These are phyloP conservation scores for Actinomortierella ambigua DNA, from an alignment of 371 early-diverging fungal species.

Conservation along the genomic window DNA sequence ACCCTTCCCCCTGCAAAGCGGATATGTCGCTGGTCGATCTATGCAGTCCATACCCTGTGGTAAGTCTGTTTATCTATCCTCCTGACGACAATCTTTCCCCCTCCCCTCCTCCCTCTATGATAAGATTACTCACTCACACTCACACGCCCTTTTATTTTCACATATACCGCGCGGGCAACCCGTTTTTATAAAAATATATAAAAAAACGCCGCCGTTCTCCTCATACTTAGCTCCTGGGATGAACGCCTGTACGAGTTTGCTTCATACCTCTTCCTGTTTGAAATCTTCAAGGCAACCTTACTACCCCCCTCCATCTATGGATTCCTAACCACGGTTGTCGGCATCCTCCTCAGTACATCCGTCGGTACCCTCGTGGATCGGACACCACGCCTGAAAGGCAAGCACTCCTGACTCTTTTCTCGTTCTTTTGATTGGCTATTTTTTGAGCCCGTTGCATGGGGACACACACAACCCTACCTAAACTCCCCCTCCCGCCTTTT, in stretches of 20 bases:
- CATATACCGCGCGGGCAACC: too few species aligned
- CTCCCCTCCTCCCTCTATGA: too few species aligned
- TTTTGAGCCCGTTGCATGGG: too few species aligned
- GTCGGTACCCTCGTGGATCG: slow-evolving; percentile 37
- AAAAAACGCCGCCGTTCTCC: too few species aligned
- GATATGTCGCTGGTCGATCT: slow-evolving; percentile 13
- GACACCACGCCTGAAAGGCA: slow-evolving; percentile 29
- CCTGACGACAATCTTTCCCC: too few species aligned
- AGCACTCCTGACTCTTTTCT: too few species aligned
- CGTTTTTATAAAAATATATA: too few species aligned
- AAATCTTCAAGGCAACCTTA: slow-evolving; percentile 43
- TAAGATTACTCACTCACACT: too few species aligned
- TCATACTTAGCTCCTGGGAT: slow-evolving; percentile 32
- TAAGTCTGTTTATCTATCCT: slow-evolving; percentile 3
- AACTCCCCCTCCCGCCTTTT: too few species aligned
- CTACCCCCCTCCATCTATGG: slow-evolving; percentile 44
- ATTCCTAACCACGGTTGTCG: slow-evolving; percentile 36
- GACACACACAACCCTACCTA: too few species aligned
- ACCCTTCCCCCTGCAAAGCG: background rate
- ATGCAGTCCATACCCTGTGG: slow-evolving; percentile 38
- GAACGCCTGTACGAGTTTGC: slow-evolving; percentile 47
- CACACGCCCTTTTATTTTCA: too few species aligned
- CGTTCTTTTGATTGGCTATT: too few species aligned
- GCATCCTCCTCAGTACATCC: slow-evolving; percentile 36
- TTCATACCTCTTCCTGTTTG: slow-evolving; percentile 42